Percentiles rank a stretch among this genome's conserved stretches.
These are phyloP conservation scores for Metschnikowia matae DNA, from an alignment of 805 yeast genomes.

Conservation along the genomic window DNA sequence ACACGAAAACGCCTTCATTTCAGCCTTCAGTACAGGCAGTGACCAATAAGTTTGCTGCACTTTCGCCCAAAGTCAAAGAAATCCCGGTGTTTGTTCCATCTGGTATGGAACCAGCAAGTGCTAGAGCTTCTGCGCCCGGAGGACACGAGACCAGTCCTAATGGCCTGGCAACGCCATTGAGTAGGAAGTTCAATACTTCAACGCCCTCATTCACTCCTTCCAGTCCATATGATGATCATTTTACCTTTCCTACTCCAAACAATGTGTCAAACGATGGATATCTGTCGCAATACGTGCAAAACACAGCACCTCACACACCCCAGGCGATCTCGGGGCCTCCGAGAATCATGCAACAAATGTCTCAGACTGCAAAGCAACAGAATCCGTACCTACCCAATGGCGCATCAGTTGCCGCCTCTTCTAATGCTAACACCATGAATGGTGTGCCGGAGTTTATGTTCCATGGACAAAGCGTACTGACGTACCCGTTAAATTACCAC, in stretches of 20 bases:
- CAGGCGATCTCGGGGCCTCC: conserved; percentile 2
- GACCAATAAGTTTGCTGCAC: conserved; percentile 38
- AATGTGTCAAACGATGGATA: conserved; percentile 7
- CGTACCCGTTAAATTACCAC: conserved; percentile 70
- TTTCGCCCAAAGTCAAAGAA: conserved; percentile 47
- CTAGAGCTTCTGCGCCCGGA: conserved; percentile 5
- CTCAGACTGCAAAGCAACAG: conserved; percentile 14
- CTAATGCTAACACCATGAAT: conserved; percentile 9
- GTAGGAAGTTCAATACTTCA: conserved; percentile 32
- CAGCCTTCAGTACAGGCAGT: conserved; percentile 34
- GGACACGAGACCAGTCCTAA: conserved; percentile 11
- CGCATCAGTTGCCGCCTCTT: conserved; percentile 5
- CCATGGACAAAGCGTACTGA: conserved; percentile 12
- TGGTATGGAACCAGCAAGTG: conserved; percentile 16
- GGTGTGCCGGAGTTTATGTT: conserved; percentile 13
- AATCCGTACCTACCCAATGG: conserved; percentile 23
- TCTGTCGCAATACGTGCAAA: conserved; percentile 7
- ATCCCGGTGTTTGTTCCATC: conserved; percentile 49
- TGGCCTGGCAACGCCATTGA: conserved; percentile 6
- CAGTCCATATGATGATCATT: conserved; percentile 12
- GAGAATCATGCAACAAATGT: conserved; percentile 13
- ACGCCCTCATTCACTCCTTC: conserved; percentile 41
- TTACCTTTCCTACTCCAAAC: conserved; percentile 4
- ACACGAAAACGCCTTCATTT: conserved; percentile 41
- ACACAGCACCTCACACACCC: conserved; percentile 14